A percentile compares a stretch with the other conserved stretches of the same genome.
These are phyloP conservation scores for Ashbya aceris DNA, from an alignment of 1,139 yeast species.

Conservation along the genomic window DNA sequence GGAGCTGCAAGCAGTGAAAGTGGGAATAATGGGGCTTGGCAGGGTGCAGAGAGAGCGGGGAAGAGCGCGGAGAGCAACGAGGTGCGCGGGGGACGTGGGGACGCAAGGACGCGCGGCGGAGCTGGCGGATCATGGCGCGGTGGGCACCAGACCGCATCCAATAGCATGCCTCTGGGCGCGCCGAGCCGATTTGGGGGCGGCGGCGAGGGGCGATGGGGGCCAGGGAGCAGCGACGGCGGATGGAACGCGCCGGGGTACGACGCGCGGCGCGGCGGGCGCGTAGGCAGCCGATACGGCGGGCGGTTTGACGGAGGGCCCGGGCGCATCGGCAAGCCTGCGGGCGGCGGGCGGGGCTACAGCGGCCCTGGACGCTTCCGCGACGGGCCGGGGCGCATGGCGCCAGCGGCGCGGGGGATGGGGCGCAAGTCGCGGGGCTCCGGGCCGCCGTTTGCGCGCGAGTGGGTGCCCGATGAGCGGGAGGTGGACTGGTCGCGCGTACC, in stretches of 20 bases:
- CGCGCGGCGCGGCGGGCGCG: not conserved
- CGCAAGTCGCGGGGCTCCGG: not conserved
- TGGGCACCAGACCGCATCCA: constrained; percentile 6
- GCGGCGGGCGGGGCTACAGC: not conserved
- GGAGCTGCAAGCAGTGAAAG: not conserved
- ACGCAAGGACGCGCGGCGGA: not conserved
- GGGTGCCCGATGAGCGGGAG: not conserved
- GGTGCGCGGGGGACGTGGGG: not conserved
- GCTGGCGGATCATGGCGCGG: not conserved
- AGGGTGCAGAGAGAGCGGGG: not conserved
- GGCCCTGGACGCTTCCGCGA: not conserved
- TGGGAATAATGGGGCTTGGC: not conserved
- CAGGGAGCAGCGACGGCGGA: too few relatives aligned
- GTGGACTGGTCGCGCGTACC: constrained; percentile 29
- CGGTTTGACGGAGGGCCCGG: not conserved
- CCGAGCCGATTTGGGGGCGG: constrained; percentile 6
- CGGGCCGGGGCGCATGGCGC: not conserved
- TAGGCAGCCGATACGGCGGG: constrained; percentile 1
- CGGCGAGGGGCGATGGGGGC: too few relatives aligned
- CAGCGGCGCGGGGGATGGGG: not conserved
- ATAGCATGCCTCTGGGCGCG: constrained; percentile 4
- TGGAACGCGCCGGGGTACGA: constrained; percentile 5
- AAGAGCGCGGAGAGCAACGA: not conserved
- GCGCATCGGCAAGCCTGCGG: not conserved
- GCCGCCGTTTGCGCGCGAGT: not conserved